Percentiles rank a stretch among this genome's conserved stretches.
Evolutionary conservation across 306 rosid genomes (phyloP).

Genomic region (Fragaria vesca): DNA sequence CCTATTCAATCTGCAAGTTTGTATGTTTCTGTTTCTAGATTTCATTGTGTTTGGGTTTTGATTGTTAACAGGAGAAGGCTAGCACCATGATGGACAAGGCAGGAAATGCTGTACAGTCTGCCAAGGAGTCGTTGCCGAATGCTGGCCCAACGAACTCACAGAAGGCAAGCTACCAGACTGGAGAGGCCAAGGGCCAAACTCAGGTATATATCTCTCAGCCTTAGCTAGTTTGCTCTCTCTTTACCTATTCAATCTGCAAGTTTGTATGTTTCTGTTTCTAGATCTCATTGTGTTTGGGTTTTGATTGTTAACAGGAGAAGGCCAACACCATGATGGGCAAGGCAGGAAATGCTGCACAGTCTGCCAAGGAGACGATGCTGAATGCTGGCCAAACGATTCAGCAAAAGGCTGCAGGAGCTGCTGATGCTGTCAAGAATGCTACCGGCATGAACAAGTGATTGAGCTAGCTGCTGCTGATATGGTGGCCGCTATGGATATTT

Average conservation of each 20-base stretch:
- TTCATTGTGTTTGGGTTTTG: too few species aligned
- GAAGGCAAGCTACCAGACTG: constrained; percentile 42
- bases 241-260: not conserved
- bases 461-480: not conserved
- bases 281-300: not conserved
- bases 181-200: constrained; percentile 61
- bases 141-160: constrained; percentile 21
- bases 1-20: too few species aligned
- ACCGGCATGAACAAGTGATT: constrained; percentile 53
- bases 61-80: too few species aligned
- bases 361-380: constrained; percentile 45
- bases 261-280: not conserved
- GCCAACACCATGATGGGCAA: constrained; percentile 40
- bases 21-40: too few species aligned
- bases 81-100: too few species aligned
- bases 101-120: too few species aligned
- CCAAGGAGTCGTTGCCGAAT: too few species aligned
- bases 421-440: constrained; percentile 59
- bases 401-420: constrained; percentile 60
- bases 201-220: constrained; percentile 27
- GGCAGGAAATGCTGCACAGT: constrained; percentile 50
- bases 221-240: not conserved
- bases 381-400: constrained; percentile 47
- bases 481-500: not conserved
- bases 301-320: constrained; percentile 48